These are phyloP conservation scores for Exserohilum rostratum DNA, from an alignment of 2,329 filamentous ascomycete species.

Conservation along the genomic window DNA sequence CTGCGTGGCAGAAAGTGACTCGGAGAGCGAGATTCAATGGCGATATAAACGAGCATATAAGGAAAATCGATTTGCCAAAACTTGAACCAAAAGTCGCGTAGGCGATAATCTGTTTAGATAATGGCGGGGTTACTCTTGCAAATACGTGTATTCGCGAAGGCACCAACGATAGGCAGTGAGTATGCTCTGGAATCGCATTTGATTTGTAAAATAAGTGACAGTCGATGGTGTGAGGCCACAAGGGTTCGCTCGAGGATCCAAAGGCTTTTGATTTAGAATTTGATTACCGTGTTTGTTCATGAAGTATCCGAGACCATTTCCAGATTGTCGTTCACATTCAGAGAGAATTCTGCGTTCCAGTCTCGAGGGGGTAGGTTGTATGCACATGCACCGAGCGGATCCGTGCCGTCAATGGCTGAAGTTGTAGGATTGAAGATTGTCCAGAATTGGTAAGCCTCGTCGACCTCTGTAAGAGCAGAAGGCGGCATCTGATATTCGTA, in stretches of 20 bases:
- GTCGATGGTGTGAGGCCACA: not conserved
- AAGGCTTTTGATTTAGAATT: not conserved
- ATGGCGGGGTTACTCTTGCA: not conserved
- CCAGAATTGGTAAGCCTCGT: slow-evolving; percentile 39
- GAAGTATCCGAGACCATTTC: slow-evolving; percentile 20
- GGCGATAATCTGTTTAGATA: not conserved
- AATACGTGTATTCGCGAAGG: not conserved
- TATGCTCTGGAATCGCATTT: not conserved
- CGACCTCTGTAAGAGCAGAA: slow-evolving; percentile 21
- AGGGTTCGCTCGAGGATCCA: not conserved
- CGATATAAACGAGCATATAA: no score
- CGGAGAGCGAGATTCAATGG: not conserved
- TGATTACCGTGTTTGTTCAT: slow-evolving; percentile 1
- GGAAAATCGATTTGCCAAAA: no score
- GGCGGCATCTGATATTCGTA: slow-evolving; percentile 21
- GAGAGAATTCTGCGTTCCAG: slow-evolving; percentile 43
- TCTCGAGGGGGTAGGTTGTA: slow-evolving; percentile 38
- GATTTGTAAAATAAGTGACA: not conserved
- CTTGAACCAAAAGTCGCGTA: not conserved
- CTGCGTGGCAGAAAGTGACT: not conserved
- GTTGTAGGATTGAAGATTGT: slow-evolving; percentile 40
- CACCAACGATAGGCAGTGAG: not conserved
- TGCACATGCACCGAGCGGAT: slow-evolving; percentile 25
- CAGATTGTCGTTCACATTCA: slow-evolving; percentile 35
- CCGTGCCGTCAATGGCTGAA: slow-evolving; percentile 27